A percentile compares a stretch with the other conserved stretches of the same genome.
These are phyloP conservation scores for Hygrophila difformis DNA, from an alignment of 257 asterid genomes.

Conservation along the genomic window DNA sequence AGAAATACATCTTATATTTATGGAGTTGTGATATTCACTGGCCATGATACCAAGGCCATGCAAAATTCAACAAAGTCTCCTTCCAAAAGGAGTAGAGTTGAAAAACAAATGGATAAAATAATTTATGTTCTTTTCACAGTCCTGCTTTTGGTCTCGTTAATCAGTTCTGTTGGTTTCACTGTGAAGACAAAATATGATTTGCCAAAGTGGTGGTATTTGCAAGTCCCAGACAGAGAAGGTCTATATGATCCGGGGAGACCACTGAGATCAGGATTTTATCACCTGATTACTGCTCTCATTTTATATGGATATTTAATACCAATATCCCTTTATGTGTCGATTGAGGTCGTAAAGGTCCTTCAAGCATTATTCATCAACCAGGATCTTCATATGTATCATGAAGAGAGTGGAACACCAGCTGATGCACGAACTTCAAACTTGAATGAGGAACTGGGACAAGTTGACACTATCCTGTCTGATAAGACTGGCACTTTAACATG, in stretches of 20 bases:
- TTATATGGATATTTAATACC: slow-evolving; percentile 92
- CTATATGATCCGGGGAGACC: slow-evolving; percentile 60
- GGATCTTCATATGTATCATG: slow-evolving; percentile 84
- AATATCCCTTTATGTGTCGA: slow-evolving; percentile 90
- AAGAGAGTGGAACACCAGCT: slow-evolving; percentile 95
- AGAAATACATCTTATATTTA: slow-evolving; percentile 73
- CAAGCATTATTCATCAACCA: slow-evolving; percentile 89
- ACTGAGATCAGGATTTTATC: slow-evolving; percentile 63
- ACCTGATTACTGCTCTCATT: slow-evolving; percentile 86
- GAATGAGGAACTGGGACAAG: slow-evolving; percentile 96
- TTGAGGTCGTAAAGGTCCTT: slow-evolving; percentile 91
- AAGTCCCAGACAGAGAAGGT: slow-evolving; percentile 43
- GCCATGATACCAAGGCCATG: slow-evolving; percentile 95
- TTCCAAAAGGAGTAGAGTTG: slow-evolving; percentile 84
- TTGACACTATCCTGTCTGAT: slow-evolving; percentile 91
- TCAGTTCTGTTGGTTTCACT: slow-evolving; percentile 86
- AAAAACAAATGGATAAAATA: slow-evolving; percentile 90
- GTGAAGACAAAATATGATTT: slow-evolving; percentile 58
- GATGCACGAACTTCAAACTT: slow-evolving; percentile 92
- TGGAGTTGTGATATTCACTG: slow-evolving; percentile 92
- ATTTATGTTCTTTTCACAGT: slow-evolving; percentile 86
- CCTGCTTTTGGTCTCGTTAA: slow-evolving; percentile 70
- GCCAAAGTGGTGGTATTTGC: slow-evolving; percentile 92
- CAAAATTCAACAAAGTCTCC: slow-evolving; percentile 91
- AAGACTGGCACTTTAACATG: slow-evolving; percentile 98